Evolutionary conservation across 805 yeast genomes (phyloP).

Genomic region (Yamadazyma kitorensis): DNA sequence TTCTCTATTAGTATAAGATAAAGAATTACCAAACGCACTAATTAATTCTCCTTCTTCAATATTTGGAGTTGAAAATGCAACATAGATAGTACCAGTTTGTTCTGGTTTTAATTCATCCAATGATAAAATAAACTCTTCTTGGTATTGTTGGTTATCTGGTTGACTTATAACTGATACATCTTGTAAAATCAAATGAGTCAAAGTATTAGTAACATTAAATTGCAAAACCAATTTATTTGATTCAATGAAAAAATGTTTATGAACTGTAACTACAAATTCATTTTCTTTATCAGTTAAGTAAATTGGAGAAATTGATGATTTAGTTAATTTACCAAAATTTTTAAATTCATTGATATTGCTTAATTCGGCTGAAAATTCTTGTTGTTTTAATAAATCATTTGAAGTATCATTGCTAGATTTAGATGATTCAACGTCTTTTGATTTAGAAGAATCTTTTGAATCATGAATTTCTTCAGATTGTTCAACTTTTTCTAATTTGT

Average conservation of each 20-base stretch:
- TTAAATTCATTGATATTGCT: slow-evolving; percentile 69
- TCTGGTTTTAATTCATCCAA: slow-evolving; percentile 71
- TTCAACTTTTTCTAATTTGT: slow-evolving; percentile 29
- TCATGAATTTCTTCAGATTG: slow-evolving; percentile 20
- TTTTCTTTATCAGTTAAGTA: slow-evolving; percentile 88
- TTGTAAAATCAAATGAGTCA: slow-evolving; percentile 71
- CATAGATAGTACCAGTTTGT: slow-evolving; percentile 71
- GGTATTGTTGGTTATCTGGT: slow-evolving; percentile 55
- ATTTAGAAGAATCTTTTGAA: slow-evolving; percentile 1
- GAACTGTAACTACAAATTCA: slow-evolving; percentile 82
- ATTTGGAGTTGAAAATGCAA: slow-evolving; percentile 64
- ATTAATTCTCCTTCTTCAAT: slow-evolving; percentile 36
- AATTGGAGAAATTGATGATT: slow-evolving; percentile 56
- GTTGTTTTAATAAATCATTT: slow-evolving; percentile 43
- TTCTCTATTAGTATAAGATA: slow-evolving; percentile 77
- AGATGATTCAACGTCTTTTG: slow-evolving; percentile 9
- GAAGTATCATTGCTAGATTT: slow-evolving; percentile 17
- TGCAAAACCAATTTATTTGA: slow-evolving; percentile 69
- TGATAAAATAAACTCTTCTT: slow-evolving; percentile 73
- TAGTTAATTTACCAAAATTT: slow-evolving; percentile 70
- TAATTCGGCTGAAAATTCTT: slow-evolving; percentile 69
- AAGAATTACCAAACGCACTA: slow-evolving; percentile 57
- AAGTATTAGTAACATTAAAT: slow-evolving; percentile 80
- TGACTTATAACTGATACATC: slow-evolving; percentile 70
- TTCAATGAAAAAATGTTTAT: slow-evolving; percentile 73